Evolutionary conservation across 495 filamentous ascomycete species (phyloP), one percentile per base, ranked within the genome.

Genomic region (Penicillium lagena): DNA sequence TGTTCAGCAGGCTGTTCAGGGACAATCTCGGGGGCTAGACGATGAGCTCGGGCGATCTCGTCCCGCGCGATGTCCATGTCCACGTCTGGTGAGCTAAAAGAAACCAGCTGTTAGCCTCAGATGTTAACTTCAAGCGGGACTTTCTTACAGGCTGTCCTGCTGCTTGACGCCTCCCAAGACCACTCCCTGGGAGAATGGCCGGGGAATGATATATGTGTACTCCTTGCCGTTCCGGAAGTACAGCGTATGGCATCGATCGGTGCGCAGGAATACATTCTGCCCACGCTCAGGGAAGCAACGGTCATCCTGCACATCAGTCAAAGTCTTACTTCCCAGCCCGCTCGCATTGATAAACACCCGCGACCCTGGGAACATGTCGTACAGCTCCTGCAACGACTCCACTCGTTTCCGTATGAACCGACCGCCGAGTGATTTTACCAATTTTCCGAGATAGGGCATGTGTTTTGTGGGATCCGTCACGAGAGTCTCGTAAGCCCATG

Each of bases 161-260:
- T 71, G 64, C 40, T 75, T 76, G 37, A 72, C 63, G 1, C 73
- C 73, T 10, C 73, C 73, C 13, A 76, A 44, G 1, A 76, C 61
- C 5, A 75, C 60, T 7, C 69, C 71, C 7, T 60, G 54, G 10
- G 69, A 65, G 5, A 60, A 42, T 6, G 67, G 62, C n/a, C 71
- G 64, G 13, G 73, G 73, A 35, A 76, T 76, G 13, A 76, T 52
- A 46, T 76, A 75, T 12, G 71, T 75, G 40, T 76, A 76, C 42
- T 75, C 69, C 7, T 59, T 53, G 30, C 71, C 73, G 40, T 70
- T 70, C 1, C 64, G 62, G 33, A 72, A 71, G 39, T 68, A 67
- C 49, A 72, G 43, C 0, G 55, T 64, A 5, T 56, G 34, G 41
- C 59, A 64, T 15, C 59, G 44, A 1, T 66, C 51, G 1, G 64